Conservation (phyloP, 177 flowering plant genomes). For the Vitis hybrid region DNA sequence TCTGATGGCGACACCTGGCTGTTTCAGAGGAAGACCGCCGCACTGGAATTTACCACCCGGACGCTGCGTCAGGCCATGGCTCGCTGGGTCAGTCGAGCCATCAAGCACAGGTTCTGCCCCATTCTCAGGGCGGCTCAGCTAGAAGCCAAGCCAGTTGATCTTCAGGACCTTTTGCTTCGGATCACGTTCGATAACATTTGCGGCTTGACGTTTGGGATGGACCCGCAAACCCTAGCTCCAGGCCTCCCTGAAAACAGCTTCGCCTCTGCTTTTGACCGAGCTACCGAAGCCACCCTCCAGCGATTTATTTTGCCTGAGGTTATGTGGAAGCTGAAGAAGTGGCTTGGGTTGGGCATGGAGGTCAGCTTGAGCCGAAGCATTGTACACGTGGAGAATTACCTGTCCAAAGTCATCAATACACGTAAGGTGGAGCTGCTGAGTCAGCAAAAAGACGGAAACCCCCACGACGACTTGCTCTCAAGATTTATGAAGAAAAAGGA, state of each 20-base stretch:
- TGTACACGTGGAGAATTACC: constrained; percentile 43
- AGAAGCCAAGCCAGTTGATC: constrained; percentile 42
- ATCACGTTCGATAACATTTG: constrained; percentile 79
- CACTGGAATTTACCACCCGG: constrained; percentile 72
- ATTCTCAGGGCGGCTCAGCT: constrained; percentile 44
- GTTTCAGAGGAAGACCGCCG: constrained; percentile 73
- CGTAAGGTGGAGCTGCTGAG: constrained; percentile 57
- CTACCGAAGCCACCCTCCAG: constrained; percentile 72
- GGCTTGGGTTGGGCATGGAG: constrained; percentile 70
- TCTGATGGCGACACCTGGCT: constrained; percentile 78
- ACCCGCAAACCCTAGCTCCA: constrained; percentile 59
- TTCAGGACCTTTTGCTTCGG: constrained; percentile 66
- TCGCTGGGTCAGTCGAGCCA: constrained; percentile 74
- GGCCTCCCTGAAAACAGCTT: constrained; percentile 57
- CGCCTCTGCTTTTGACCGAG: constrained; percentile 67
- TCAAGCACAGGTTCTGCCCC: constrained; percentile 51
- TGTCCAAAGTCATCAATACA: constrained; percentile 44
- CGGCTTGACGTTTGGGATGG: constrained; percentile 72
- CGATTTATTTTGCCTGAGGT: constrained; percentile 64
- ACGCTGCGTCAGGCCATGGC: constrained; percentile 81
- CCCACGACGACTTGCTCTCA: constrained; percentile 61
- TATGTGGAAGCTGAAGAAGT: constrained; percentile 63
- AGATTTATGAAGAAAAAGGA: constrained; percentile 76
- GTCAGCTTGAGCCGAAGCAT: constrained; percentile 64
- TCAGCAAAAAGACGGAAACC: constrained; percentile 35